Base-by-base conservation (phyloP, 1,284 basidiomycete genomes). In the Inonotus obliquus region DNA sequence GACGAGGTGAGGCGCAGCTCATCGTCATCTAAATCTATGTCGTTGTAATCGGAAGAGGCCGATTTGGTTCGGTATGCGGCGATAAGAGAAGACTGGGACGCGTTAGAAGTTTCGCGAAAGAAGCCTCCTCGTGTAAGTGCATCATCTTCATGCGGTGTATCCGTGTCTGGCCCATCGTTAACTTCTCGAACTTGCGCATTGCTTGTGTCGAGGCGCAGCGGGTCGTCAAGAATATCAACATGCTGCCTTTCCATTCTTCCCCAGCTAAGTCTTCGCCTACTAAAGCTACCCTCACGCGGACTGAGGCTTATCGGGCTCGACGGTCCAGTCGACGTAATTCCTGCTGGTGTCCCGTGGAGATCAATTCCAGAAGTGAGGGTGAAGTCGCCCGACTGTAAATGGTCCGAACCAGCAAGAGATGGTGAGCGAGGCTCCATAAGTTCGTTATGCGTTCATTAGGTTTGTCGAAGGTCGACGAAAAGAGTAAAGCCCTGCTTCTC, bases 341-440 rank as follows among this genome's bases (percentile, higher is more conserved):
- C 62, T n/a, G 78, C 71, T 57, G 77, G 70, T 32, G 78, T 77
- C 35, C 77, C 73, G 57, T 79, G 74, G 49, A 86, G 70, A 71
- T 86, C 81, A 63, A 86, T 69, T 55, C 81, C 84, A n/a, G 82
- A 84, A 52, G 84, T 80, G 13, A 80, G 77, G 23, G 81, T 80
- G 41, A 71, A 72, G 29, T 62, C 57, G 38, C 57, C 56, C 32
- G 32, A 52, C 4, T 52, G 25, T 9, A 52, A 35, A 27, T 52
- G 51, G 14, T 52, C 51, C 23, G 51, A 52, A 27, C 51, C 51
- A 17, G 29, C 17, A 52, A n/a, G 51, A 19, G 51, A 35, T 21
- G 51, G 29, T 52, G 51, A 52, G 51, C 32, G 51, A 19, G 5
- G 51, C 17, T 52, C 51, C 51, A 52, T 52, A 32, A 11, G 51